Evolutionary conservation across 1,284 basidiomycete genomes (phyloP).

Genomic region (Exsudoporus floridanus): DNA sequence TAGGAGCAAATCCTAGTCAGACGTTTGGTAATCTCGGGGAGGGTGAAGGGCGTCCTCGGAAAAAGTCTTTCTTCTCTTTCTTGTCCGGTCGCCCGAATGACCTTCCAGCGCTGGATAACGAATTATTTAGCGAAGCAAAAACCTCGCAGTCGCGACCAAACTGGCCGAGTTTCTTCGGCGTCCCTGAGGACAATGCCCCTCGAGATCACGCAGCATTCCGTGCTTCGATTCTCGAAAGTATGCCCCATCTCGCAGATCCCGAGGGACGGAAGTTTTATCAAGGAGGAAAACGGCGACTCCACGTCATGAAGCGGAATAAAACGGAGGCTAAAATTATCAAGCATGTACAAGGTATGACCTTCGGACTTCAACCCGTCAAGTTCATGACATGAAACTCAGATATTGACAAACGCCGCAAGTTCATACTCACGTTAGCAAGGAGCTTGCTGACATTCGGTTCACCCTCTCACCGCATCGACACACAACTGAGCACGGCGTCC

Average conservation of each 20-base stretch:
- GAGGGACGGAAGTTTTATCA: conserved; percentile 31
- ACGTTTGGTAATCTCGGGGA: conserved; percentile 8
- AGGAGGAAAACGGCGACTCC: conserved; percentile 30
- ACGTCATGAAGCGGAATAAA: conserved; percentile 25
- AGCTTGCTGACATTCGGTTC: conserved; percentile 81
- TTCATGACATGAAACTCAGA: conserved; percentile 41
- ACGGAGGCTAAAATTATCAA: conserved; percentile 26
- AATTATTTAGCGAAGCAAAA: conserved; percentile 30
- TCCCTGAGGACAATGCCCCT: conserved; percentile 20
- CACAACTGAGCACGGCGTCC: conserved; percentile 64
- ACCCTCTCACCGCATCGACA: conserved; percentile 84
- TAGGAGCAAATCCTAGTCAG: not conserved
- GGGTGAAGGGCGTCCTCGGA: not conserved
- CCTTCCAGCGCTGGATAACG: conserved; percentile 24
- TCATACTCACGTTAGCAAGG: conserved; percentile 78
- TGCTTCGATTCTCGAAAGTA: not conserved
- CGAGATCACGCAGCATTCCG: conserved; percentile 17
- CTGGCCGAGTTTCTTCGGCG: conserved; percentile 26
- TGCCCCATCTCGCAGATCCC: conserved; percentile 7
- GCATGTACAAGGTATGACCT: conserved; percentile 36
- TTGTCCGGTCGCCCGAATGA: conserved; percentile 10
- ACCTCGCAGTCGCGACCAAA: conserved; percentile 26
- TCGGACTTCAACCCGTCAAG: not conserved
- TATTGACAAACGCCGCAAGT: conserved; percentile 65
- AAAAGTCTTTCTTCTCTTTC: conserved; percentile 17